Percentiles rank a stretch among this genome's conserved stretches.
Evolutionary conservation across 257 asterid genomes (phyloP).

Genomic region (Penstemon eatonii): DNA sequence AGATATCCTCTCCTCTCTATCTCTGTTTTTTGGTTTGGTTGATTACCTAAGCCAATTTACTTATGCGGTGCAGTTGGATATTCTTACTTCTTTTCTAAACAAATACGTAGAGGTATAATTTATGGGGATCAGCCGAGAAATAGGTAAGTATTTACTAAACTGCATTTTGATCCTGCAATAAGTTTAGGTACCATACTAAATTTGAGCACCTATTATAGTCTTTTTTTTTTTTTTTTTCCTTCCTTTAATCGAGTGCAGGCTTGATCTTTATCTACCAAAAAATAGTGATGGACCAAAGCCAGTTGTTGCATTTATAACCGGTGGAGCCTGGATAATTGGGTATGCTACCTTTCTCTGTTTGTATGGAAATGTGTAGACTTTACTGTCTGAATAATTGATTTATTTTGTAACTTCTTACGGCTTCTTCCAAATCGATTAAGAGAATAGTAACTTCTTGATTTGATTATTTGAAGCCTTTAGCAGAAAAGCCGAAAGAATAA

Average conservation of each 20-base stretch:
- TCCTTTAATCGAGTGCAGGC: conserved; percentile 44
- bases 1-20: not conserved
- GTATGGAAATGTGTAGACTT: not conserved
- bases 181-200: not conserved
- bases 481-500: too few relatives aligned
- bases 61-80: conserved; percentile 76
- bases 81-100: conserved; percentile 71
- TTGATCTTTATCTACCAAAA: conserved; percentile 85
- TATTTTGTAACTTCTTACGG: too few relatives aligned
- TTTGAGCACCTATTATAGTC: not conserved
- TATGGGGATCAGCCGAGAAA: conserved; percentile 95
- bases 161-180: not conserved
- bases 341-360: conserved; percentile 32
- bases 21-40: conserved; percentile 6
- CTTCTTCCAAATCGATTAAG: too few relatives aligned
- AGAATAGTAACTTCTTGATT: too few relatives aligned
- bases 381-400: not conserved
- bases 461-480: too few relatives aligned
- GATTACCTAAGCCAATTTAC: conserved; percentile 1
- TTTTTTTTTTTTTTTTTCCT: not conserved
- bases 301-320: conserved; percentile 94
- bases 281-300: conserved; percentile 73
- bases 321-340: conserved; percentile 99
- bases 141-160: conserved; percentile 47
- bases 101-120: conserved; percentile 75